Evolutionary conservation across 257 asterid species (phyloP).

Genomic region (Apocynum venetum): DNA sequence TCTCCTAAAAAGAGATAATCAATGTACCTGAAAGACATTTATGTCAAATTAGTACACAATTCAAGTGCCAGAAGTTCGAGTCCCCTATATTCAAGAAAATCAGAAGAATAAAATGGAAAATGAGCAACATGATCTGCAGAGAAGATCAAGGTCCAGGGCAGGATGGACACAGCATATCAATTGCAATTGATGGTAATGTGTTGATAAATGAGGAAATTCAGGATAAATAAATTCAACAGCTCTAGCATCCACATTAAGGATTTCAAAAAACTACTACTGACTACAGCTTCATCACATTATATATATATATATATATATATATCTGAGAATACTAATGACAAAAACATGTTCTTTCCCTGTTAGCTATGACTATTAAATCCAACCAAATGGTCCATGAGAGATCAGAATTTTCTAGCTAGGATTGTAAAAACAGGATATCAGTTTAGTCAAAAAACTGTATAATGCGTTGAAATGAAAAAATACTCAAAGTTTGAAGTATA

Average conservation of each 20-base stretch:
- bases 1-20: constrained; percentile 99
- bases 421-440: not conserved
- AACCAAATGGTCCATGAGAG: not conserved
- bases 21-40: constrained; percentile 64
- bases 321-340: not conserved
- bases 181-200: not conserved
- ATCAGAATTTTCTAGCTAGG: not conserved
- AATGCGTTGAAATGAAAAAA: not conserved
- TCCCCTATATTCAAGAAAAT: not conserved
- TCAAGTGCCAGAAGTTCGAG: not conserved
- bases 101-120: not conserved
- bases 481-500: not conserved
- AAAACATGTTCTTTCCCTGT: not conserved
- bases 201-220: not conserved
- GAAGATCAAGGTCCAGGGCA: not conserved
- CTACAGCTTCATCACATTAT: not conserved
- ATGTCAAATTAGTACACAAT: constrained; percentile 24
- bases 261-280: not conserved
- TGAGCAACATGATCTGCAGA: not conserved
- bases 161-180: not conserved
- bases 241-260: not conserved
- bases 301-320: not conserved
- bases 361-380: not conserved
- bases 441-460: not conserved
- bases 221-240: not conserved